Base-by-base conservation (phyloP, 768 basidiomycete species). In the Leccinum longicurvipes region DNA sequence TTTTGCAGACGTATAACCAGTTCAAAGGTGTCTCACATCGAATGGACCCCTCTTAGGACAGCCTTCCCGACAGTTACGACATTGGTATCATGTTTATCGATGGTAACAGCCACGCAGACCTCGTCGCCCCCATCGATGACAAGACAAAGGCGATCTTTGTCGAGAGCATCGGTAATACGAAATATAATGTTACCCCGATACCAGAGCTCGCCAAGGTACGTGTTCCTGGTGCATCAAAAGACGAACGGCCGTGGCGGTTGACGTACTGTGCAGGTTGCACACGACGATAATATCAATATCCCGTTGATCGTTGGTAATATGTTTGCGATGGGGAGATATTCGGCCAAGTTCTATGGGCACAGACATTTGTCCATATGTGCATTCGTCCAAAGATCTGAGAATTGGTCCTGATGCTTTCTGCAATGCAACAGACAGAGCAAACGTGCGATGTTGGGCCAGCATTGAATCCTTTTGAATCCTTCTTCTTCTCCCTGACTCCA, bases 231-330 rank as follows among this genome's bases (percentile, higher is more conserved):
- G 6, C 11, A 5, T 36, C 4, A 12, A 11, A 14, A 8, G 12
- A n/a, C 4, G 41, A 14, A 24, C 17, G n/a, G n/a, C n/a, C n/a
- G n/a, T n/a, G n/a, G n/a, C n/a, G n/a, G 3, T 7, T 14, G 2
- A 19, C 28, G 54, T 0, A 17, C 14, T 44, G 27, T 15, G 52
- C 28, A 86, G 84, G 71, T 89, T 39, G 91, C 91, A 1, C 89
- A 90, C 63, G 77, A 79, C 29, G 75, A 85, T 62, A 78, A 79
- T 1, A 86, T 92, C 23, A 78, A 79, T 1, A 86, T 92, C 23
- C 91, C 91, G 1, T 74, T 93, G 44, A 84, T 92, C 47, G 89
- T 92, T 0, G 89, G 91, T 63, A 91, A 89, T 63, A 90, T 86
- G 6, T 88, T 89, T 58, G 89, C 86, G 44, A 83, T 85, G 72